Conservation (phyloP, 2,329 filamentous ascomycete species). For the Aspergillus persii region DNA sequence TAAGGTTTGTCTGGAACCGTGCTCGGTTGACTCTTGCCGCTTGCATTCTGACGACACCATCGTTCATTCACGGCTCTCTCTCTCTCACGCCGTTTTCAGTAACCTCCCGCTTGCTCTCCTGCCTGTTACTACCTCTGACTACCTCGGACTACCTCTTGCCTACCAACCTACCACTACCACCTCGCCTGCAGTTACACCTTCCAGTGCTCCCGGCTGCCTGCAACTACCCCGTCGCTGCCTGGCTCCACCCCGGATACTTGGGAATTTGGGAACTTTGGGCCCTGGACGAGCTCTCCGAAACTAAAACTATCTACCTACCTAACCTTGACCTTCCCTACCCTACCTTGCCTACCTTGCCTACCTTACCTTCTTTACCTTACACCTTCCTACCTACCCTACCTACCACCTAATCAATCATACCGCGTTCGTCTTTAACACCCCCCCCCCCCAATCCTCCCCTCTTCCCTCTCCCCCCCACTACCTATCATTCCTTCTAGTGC, state of each 20-base stretch:
- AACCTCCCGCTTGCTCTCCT: neutral
- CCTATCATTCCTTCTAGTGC: slow-evolving; percentile 23
- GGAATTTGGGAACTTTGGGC: neutral
- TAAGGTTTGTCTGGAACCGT: slow-evolving; percentile 33
- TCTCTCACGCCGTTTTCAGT: neutral
- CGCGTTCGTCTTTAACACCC: slow-evolving; percentile 22
- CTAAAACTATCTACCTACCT: neutral
- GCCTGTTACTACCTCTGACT: neutral
- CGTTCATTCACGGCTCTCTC: slow-evolving; percentile 6
- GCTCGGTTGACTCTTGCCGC: slow-evolving; percentile 33
- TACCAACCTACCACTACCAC: too few species aligned
- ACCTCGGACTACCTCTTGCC: too few species aligned
- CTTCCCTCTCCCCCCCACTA: slow-evolving; percentile 14
- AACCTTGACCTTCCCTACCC: neutral
- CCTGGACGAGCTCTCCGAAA: slow-evolving; percentile 6
- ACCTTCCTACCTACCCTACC: neutral
- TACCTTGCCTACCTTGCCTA: neutral
- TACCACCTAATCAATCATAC: slow-evolving; percentile 22
- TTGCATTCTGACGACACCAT: slow-evolving; percentile 38
- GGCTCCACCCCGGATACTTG: slow-evolving; percentile 23
- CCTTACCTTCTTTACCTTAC: neutral
- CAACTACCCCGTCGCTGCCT: slow-evolving; percentile 4
- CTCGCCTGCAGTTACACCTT: neutral
- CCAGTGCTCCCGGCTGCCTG: neutral
- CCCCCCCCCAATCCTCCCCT: slow-evolving; percentile 3